Conservation (phyloP, 2,329 filamentous ascomycete species). For the Thelonectria blattea region DNA sequence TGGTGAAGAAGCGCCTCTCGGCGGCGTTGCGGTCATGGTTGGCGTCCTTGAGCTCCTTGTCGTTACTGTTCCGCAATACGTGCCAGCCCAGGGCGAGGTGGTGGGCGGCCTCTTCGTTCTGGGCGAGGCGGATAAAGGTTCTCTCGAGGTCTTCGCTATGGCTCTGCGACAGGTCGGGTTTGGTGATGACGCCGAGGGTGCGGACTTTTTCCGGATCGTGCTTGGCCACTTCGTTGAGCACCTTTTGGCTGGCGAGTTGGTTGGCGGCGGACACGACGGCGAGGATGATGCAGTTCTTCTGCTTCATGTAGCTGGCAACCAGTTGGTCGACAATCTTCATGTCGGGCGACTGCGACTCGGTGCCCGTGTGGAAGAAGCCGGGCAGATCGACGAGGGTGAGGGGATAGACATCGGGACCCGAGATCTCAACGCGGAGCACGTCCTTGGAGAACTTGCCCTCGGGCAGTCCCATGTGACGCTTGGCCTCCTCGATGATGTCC, state of each 20-base stretch:
- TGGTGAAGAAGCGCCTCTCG: constrained; percentile 43
- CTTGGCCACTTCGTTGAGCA: constrained; percentile 38
- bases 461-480: constrained; percentile 56
- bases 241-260: constrained; percentile 22
- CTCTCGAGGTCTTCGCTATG: constrained; percentile 41
- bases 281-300: constrained; percentile 14
- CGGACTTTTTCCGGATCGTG: constrained; percentile 8
- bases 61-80: constrained; percentile 55
- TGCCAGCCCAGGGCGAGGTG: constrained; percentile 55
- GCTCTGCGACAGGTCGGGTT: constrained; percentile 27
- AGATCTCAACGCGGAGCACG: constrained; percentile 11
- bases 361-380: constrained; percentile 39
- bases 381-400: constrained; percentile 13
- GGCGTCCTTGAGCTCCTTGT: constrained; percentile 31
- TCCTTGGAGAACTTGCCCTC: constrained; percentile 18
- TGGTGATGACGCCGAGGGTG: constrained; percentile 16
- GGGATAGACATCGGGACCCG: constrained; percentile 8
- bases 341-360: background rate
- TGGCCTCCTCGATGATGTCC: constrained; percentile 48
- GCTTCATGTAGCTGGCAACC: constrained; percentile 4
- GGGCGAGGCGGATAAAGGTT: constrained; percentile 42
- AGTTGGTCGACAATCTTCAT: constrained; percentile 5
- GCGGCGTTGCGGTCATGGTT: constrained; percentile 35
- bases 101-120: constrained; percentile 36
- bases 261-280: constrained; percentile 8